Evolutionary conservation across 106 monocot genomes (phyloP), one percentile per base, ranked within the genome.

Genomic region (Phalaenopsis equestris): DNA sequence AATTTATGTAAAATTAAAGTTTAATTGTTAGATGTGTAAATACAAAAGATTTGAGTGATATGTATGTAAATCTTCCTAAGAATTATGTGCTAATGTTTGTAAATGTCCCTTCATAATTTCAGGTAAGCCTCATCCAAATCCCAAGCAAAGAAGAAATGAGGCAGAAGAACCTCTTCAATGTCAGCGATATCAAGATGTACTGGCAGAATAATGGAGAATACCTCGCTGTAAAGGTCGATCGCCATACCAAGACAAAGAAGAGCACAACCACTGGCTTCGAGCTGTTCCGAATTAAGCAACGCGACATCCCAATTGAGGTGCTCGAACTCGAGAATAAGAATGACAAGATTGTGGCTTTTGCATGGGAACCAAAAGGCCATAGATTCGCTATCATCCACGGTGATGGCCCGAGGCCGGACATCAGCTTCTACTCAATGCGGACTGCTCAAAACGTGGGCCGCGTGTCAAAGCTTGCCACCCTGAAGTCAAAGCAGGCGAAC

Each of bases 131-230:
- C 67, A 80, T 92, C 23, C 96, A 94, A 86, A 90, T 94, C 79
- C 96, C 96, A 39, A 90, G 94, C 12, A 97, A 97, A 88, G 90
- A 90, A 74, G 96, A 97, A 79, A 83, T 94, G 8, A 85, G 96
- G 79, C 94, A 94, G 89, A 97, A 97, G 72, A 97, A 97, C 61
- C 86, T 96, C 2, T 93, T 93, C 80, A 91, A 89, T 47, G 93
- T 96, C 55, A 93, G 93, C 64, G 96, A 93, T 70, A 93, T 93
- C 80, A 96, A 96, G 75, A 93, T 96, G 91, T 96, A 93, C 56
- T 96, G 96, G 94, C 96, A 97, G 80, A 97, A 86, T 87, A 89
- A 84, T 82, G 96, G 96, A 37, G 96, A 94, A 49, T 97, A 97
- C 30, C 89, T 97, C 84, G 96, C 96, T 77, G 90, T 94, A 24